These are phyloP conservation scores for Abrus precatorius DNA, from an alignment of 306 rosid genomes.

Conservation along the genomic window DNA sequence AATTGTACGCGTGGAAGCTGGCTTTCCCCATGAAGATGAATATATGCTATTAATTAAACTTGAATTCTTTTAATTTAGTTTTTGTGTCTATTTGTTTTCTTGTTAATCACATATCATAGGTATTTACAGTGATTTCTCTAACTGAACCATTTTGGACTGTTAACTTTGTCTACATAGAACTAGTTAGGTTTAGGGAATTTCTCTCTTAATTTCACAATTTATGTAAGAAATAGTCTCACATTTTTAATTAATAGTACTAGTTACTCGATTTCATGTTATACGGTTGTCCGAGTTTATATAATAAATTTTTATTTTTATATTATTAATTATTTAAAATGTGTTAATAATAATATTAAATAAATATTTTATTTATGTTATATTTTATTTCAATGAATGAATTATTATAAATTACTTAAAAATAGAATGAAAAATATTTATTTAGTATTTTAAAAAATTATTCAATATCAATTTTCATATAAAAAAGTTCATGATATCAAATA, in stretches of 20 bases:
- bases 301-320: too few species aligned
- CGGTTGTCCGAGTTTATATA: too few species aligned
- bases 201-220: conserved; percentile 6
- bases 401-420: too few species aligned
- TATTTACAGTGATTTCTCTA: not conserved
- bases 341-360: too few species aligned
- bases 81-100: not conserved
- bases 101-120: conserved; percentile 24
- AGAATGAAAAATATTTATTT: too few species aligned
- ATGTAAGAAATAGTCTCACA: conserved; percentile 17
- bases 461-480: too few species aligned
- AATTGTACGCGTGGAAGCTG: conserved; percentile 35
- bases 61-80: conserved; percentile 21
- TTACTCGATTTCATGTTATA: not conserved
- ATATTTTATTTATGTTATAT: too few species aligned
- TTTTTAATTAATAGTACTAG: conserved; percentile 19
- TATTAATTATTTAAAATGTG: too few species aligned
- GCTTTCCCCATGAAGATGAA: conserved; percentile 43
- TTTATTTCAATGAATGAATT: too few species aligned
- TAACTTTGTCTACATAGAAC: conserved; percentile 33
- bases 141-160: conserved; percentile 32
- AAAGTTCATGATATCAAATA: too few species aligned
- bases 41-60: conserved; percentile 44
- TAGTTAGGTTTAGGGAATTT: conserved; percentile 42
- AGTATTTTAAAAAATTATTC: too few species aligned